A percentile compares a stretch with the other conserved stretches of the same genome.
These are phyloP conservation scores for Euclidium syriacum DNA, from an alignment of 345 rosid species.

Conservation along the genomic window DNA sequence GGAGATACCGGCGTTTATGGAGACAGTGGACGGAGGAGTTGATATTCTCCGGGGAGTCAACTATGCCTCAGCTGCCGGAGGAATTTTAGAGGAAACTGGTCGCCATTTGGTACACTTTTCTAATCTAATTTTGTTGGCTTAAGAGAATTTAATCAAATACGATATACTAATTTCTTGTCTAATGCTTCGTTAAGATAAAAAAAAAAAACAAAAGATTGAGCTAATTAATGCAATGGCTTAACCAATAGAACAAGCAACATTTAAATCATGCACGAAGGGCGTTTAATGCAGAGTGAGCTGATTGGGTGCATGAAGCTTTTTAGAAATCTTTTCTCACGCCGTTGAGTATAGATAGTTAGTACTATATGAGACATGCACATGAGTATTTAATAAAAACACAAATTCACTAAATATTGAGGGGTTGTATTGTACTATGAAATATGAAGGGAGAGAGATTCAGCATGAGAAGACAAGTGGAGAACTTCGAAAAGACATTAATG, in stretches of 20 bases:
- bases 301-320: conserved; percentile 16
- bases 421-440: conserved; percentile 5
- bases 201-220: no score
- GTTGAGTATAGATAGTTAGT: no score
- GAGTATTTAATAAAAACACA: not conserved
- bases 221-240: no score
- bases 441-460: conserved; percentile 65
- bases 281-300: no score
- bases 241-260: no score
- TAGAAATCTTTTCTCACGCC: not conserved
- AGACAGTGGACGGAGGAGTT: conserved; percentile 33
- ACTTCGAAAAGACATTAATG: conserved; percentile 49
- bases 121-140: no score
- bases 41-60: conserved; percentile 54
- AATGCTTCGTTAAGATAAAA: no score
- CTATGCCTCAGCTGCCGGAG: conserved; percentile 89
- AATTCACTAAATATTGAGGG: not conserved
- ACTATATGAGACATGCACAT: not conserved
- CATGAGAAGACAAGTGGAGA: conserved; percentile 52
- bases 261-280: no score
- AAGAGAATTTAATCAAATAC: no score
- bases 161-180: no score
- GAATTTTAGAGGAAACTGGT: conserved; percentile 71
- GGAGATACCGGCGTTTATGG: conserved; percentile 48
- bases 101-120: conserved; percentile 33